A percentile compares a stretch with the other conserved stretches of the same genome.
Evolutionary conservation across 495 filamentous ascomycete genomes (phyloP).

Genomic region (Aspergillus diversus): DNA sequence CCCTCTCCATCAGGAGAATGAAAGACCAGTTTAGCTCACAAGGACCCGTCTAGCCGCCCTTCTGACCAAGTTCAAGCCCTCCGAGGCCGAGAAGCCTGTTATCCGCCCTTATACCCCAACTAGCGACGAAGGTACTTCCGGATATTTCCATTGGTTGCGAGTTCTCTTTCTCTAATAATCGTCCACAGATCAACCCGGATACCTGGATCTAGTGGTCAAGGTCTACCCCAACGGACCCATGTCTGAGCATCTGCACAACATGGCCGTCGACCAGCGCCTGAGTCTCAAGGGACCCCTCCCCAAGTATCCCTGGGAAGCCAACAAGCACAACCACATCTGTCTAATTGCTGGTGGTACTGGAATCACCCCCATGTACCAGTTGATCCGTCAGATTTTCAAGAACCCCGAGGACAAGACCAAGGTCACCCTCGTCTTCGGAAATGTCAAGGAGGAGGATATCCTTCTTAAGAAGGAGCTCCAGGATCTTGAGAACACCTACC

Average conservation of each 20-base stretch:
- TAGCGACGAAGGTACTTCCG: constrained; percentile 74
- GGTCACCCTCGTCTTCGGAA: constrained; percentile 91
- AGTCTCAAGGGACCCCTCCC: constrained; percentile 93
- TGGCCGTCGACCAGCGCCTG: constrained; percentile 78
- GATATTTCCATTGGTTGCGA: not conserved
- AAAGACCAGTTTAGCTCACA: not conserved
- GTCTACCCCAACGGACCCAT: constrained; percentile 87
- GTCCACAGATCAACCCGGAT: constrained; percentile 65
- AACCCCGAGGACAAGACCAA: constrained; percentile 97
- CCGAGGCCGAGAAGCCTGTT: constrained; percentile 75
- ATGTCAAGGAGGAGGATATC: constrained; percentile 83
- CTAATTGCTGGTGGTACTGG: constrained; percentile 94
- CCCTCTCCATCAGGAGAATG: not conserved
- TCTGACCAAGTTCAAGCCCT: constrained; percentile 83
- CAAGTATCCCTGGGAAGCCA: constrained; percentile 88
- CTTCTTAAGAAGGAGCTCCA: constrained; percentile 82
- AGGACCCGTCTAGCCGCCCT: constrained; percentile 61
- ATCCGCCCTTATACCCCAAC: constrained; percentile 92
- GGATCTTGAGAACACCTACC: constrained; percentile 86
- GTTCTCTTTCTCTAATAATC: not conserved
- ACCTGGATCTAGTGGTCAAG: constrained; percentile 90
- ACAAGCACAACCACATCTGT: constrained; percentile 95
- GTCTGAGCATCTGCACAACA: constrained; percentile 82
- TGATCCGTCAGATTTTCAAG: constrained; percentile 82
- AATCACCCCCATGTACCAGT: constrained; percentile 93